A percentile compares a stretch with the other conserved stretches of the same genome.
Evolutionary conservation across 192 early-diverging fungal genomes (phyloP).

Genomic region (Mortierella hygrophila): DNA sequence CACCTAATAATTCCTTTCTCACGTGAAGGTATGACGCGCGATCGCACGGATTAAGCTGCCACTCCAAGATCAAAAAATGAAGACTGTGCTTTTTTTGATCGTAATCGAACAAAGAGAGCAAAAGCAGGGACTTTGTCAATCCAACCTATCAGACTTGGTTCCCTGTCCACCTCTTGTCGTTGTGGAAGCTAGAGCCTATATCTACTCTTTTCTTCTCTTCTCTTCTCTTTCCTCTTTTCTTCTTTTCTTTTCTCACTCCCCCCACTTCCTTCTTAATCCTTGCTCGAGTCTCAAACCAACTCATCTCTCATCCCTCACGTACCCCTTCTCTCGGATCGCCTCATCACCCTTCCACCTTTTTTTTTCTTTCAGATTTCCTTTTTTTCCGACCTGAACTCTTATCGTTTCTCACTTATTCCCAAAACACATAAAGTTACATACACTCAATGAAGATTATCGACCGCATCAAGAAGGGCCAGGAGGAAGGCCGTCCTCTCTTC

Average conservation of each 20-base stretch:
- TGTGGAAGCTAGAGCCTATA: neutral
- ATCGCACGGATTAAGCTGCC: no score
- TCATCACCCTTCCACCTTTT: neutral
- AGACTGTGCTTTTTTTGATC: no score
- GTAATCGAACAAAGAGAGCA: no score
- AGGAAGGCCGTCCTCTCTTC: conserved; percentile 79
- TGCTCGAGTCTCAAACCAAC: neutral
- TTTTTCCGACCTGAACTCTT: neutral
- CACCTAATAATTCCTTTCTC: neutral
- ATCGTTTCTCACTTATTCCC: neutral
- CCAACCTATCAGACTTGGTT: no score
- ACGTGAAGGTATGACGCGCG: no score
- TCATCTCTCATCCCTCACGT: neutral
- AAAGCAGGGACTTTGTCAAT: no score
- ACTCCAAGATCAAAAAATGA: no score
- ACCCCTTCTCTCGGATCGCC: no score
- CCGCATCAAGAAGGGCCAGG: conserved; percentile 76
- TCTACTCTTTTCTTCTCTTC: neutral
- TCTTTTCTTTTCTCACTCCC: neutral
- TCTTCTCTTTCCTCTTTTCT: neutral
- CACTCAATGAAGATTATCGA: conserved; percentile 81
- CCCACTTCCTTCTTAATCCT: neutral
- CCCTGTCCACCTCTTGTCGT: no score
- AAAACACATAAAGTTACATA: neutral
- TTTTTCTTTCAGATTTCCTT: neutral